These are phyloP conservation scores for Mentha longifolia DNA, from an alignment of 257 asterid genomes.

Conservation along the genomic window DNA sequence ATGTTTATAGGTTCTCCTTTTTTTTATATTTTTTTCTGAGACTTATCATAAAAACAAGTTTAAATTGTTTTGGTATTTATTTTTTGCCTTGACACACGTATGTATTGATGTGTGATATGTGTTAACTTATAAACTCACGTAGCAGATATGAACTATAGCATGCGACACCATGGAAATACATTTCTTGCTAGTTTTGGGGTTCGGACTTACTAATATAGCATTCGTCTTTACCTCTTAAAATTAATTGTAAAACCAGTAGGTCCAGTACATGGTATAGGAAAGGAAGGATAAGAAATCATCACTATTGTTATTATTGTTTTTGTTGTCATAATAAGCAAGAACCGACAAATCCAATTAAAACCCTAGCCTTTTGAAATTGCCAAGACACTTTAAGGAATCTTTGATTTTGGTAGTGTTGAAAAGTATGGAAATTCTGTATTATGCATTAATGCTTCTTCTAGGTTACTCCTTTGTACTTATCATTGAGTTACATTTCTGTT, in stretches of 20 bases:
- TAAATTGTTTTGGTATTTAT: not conserved
- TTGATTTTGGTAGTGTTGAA: conserved; percentile 13
- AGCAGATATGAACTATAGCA: not conserved
- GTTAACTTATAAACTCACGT: not conserved
- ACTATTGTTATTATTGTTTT: conserved; percentile 12
- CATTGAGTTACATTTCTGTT: not conserved
- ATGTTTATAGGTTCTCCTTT: not conserved
- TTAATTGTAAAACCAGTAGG: not conserved
- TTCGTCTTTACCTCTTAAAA: not conserved
- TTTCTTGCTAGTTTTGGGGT: conserved; percentile 17
- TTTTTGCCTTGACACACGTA: not conserved
- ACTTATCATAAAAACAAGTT: not conserved
- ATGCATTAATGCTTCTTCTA: not conserved
- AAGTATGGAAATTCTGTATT: not conserved
- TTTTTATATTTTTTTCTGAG: not conserved
- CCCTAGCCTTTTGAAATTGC: not conserved
- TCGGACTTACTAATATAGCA: not conserved
- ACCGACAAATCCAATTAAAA: not conserved
- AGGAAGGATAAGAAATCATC: not conserved
- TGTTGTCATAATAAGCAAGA: conserved; percentile 7
- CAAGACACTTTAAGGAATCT: not conserved
- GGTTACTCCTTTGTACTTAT: not conserved
- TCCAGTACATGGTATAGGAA: not conserved
- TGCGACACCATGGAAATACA: not conserved
- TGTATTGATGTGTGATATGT: not conserved